Evolutionary conservation across 2,329 filamentous ascomycete species (phyloP), one percentile per base, ranked within the genome.

Genomic region (Pseudocercospora fuligena): DNA sequence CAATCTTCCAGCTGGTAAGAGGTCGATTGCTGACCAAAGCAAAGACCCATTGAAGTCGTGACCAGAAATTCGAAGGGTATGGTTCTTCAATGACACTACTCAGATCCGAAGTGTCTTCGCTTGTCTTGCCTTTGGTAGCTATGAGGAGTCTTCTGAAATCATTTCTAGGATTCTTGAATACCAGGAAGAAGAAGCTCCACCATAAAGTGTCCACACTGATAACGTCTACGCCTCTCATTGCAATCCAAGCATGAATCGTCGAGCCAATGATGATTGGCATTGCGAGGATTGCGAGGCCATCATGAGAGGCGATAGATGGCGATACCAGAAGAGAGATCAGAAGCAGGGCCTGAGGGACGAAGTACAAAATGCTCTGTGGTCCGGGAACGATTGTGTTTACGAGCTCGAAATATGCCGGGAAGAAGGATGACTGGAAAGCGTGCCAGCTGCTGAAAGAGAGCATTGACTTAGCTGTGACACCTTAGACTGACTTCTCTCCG

Each of bases 151-250:
- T 61, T 33, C 56, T 65, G 49, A 76, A 77, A 36, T 74, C 63
- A 29, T 47, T 69, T 57, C 73, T 71, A 3, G 72, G 72, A 61
- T 77, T 74, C 19, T 70, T 65, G 21, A 76, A 69, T 3, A 66
- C 68, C 14, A 77, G 68, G 14, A 77, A 65, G 56, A 72, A 72
- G 7, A 69, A 58, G 16, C 67, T 54, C 70, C 72, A 73, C 23
- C 76, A 67, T n/a, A 77, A 54, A 2, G 59, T 65, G 54, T 77
- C 71, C 9, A 74, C 68, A 31, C 68, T 73, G 19, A 77, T 72
- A 9, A 77, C 75, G 51, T 77, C 76, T 8, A 74, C 64, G 8
- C 70, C 72, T 21, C 66, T 61, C 75, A 77, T 77, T 2, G 43
- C 47, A 19, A 58, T 66, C 74, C 74, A 76, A 1, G 74, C 74